Evolutionary conservation across 2,329 filamentous ascomycete genomes (phyloP).

Genomic region (Trichoderma breve): DNA sequence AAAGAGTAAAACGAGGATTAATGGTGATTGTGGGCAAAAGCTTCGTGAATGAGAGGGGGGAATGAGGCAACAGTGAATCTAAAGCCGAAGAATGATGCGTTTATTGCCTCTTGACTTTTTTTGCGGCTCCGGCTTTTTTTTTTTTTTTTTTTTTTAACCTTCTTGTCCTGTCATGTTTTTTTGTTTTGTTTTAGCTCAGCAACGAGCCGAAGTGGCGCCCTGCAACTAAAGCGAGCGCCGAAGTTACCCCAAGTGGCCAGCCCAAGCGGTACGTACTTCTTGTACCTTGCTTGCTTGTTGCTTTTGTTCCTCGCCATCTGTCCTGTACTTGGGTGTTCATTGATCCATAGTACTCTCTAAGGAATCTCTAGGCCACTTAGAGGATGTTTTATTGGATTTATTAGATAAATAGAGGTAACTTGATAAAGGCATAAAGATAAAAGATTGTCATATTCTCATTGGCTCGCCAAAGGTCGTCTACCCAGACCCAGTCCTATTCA

Average conservation of each 20-base stretch:
- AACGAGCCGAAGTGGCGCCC: neutral
- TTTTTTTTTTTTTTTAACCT: slow-evolving; percentile 4
- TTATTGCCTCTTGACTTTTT: slow-evolving; percentile 11
- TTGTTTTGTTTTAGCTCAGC: neutral
- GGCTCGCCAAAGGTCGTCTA: neutral
- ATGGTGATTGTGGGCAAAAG: neutral
- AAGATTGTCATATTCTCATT: neutral
- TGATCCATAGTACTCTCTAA: no score
- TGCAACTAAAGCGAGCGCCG: neutral
- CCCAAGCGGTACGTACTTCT: neutral
- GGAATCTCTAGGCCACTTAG: neutral
- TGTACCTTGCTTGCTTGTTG: neutral
- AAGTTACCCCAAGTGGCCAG: neutral
- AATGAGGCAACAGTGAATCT: neutral
- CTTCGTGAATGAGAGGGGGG: neutral
- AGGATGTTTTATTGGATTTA: neutral
- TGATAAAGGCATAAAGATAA: neutral
- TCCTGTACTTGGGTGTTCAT: neutral
- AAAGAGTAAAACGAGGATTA: neutral
- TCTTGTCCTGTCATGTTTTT: neutral
- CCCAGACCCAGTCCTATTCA: neutral
- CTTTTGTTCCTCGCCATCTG: neutral
- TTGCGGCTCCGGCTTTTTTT: neutral
- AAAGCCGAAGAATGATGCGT: neutral
- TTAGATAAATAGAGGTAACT: neutral